Base-by-base conservation (phyloP, 202 grass and related monocot genomes). In the Saccharum hybrid region DNA sequence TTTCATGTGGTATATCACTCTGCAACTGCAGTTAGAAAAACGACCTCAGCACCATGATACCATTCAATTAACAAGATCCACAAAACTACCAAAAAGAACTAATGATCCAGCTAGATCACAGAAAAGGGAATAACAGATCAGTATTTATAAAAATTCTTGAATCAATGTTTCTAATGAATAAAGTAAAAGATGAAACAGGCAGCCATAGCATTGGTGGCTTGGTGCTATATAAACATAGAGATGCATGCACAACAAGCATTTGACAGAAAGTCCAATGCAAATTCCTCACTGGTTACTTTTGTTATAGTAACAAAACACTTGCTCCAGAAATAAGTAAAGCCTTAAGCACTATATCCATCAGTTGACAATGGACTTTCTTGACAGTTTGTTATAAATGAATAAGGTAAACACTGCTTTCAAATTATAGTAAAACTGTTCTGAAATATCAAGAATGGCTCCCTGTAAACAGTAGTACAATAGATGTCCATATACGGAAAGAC, bases 1-100 rank as follows among this genome's bases (percentile, higher is more conserved):
- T 81, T 71, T 56, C 56, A 81, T 71, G 36, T 71, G 3, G 65
- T 65, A 62, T 65, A 65, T 45, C 46, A 89, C 71, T 81, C 82
- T 85, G 82, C 82, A 89, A 54, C 28, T 10, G 75, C 15, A 76
- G 57, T 72, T 70, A 79, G 70, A 88, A 88, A 88, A 65, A 54
- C 52, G 41, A 56, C 43, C 51, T 80, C 37, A 84, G 70, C 64
- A 81, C n/a, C 51, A 68, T 14, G 39, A 54, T 57, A 52, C 52
- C 43, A 75, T 79, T 70, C 12, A 84, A 81, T 76, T 69, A 84
- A 77, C 21, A 83, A 21, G 51, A 80, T 46, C 21, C 74, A 63
- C 12, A 82, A 16, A 82, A 66, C 13, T 61, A 68, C 30, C 10
- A 22, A 68, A 52, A 12, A 22, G 49, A 68, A 41, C 16, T 68